phyloP scores from a whole-genome alignment of 768 basidiomycete genomes.

The Russula abietina region DNA sequence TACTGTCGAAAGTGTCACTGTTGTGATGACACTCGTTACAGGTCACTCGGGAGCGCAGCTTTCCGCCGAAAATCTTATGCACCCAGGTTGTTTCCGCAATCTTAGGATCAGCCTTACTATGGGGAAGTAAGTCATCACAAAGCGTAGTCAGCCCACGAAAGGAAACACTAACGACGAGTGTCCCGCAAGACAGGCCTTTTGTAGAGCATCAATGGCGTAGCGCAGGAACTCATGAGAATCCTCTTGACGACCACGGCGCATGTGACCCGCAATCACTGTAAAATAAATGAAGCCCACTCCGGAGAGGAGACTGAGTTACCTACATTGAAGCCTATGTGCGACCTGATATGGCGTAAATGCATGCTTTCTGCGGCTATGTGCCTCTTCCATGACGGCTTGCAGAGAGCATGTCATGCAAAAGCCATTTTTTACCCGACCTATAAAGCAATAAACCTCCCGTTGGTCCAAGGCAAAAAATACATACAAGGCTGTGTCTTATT shows the following conservation, averaged over 20 bases:
- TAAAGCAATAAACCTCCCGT: neutral
- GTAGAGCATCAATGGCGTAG: conserved; percentile 86
- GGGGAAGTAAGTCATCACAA: conserved; percentile 7
- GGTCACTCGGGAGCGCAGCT: conserved; percentile 82
- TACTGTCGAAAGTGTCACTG: conserved; percentile 94
- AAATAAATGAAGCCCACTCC: conserved; percentile 17
- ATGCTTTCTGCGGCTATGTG: conserved; percentile 39
- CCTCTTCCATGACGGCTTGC: conserved; percentile 47
- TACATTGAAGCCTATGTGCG: conserved; percentile 64
- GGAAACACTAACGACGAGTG: conserved; percentile 52
- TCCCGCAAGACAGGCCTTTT: conserved; percentile 74
- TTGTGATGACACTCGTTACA: conserved; percentile 77
- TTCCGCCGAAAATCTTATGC: conserved; percentile 90
- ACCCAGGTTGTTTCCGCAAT: conserved; percentile 88
- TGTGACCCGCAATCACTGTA: conserved; percentile 83
- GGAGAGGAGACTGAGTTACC: neutral
- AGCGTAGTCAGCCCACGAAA: neutral
- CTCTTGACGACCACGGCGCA: conserved; percentile 89
- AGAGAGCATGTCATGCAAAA: conserved; percentile 83
- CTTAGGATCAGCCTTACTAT: conserved; percentile 63
- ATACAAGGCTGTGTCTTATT: conserved; percentile 49
- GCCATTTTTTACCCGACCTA: conserved; percentile 39
- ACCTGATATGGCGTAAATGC: conserved; percentile 62
- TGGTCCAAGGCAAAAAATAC: conserved; percentile 30
- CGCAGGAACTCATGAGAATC: conserved; percentile 98